Evolutionary conservation across 352 stramenopile species (phyloP).

Genomic region (Globisporangium recalcitrans): DNA sequence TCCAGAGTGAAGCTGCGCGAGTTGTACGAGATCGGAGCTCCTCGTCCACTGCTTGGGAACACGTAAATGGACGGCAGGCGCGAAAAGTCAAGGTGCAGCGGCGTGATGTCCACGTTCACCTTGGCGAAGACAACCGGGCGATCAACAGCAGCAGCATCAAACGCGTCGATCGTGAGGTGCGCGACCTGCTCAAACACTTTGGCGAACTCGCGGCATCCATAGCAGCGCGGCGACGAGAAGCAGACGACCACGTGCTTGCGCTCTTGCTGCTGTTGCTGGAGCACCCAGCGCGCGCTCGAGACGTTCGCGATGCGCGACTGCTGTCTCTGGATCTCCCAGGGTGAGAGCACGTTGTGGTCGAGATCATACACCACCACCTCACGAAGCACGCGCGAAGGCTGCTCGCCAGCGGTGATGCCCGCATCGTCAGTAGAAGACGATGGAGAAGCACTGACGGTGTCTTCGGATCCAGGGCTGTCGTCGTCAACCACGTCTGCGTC

Average conservation of each 20-base stretch:
- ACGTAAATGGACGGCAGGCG: slow-evolving; percentile 10
- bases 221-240: slow-evolving; percentile 21
- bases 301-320: not conserved
- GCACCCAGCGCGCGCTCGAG: not conserved
- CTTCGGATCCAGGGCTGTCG: not conserved
- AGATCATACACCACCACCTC: not conserved
- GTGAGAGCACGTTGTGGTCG: not conserved
- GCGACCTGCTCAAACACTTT: slow-evolving; percentile 16
- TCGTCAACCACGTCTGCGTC: not conserved
- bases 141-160: not conserved
- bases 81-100: slow-evolving; percentile 3
- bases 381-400: slow-evolving; percentile 1
- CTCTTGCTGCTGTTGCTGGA: slow-evolving; percentile 8
- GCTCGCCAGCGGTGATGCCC: not conserved
- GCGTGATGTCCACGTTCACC: slow-evolving; percentile 19
- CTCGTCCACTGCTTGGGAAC: slow-evolving; percentile 5
- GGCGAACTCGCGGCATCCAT: slow-evolving; percentile 16
- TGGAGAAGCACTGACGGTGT: not conserved
- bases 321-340: slow-evolving; percentile 9
- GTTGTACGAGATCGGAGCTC: not conserved
- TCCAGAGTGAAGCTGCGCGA: slow-evolving; percentile 10
- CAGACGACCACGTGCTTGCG: slow-evolving; percentile 13
- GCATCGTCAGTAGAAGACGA: not conserved
- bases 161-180: not conserved
- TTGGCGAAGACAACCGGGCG: slow-evolving; percentile 9